These are phyloP conservation scores for Boletus rubescentipes DNA, from an alignment of 768 basidiomycete genomes.

Conservation along the genomic window DNA sequence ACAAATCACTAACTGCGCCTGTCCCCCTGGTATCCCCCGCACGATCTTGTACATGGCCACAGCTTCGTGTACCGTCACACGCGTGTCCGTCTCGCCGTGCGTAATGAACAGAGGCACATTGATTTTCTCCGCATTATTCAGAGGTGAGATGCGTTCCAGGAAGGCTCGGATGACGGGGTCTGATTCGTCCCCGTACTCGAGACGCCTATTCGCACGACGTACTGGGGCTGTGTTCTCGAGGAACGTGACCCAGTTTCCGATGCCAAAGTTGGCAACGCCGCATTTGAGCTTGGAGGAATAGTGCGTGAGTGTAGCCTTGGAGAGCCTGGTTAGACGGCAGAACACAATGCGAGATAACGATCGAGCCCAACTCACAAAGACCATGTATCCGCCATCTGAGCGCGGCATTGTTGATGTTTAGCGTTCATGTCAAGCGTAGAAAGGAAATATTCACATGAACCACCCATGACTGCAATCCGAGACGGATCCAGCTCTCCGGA, in stretches of 20 bases:
- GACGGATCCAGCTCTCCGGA: constrained; percentile 33
- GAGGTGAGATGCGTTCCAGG: constrained; percentile 39
- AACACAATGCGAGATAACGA: background rate
- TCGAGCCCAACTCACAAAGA: constrained; percentile 29
- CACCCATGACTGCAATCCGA: constrained; percentile 43
- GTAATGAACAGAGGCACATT: constrained; percentile 38
- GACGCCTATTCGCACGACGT: constrained; percentile 36
- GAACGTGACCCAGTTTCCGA: constrained; percentile 41
- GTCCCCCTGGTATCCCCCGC: constrained; percentile 19
- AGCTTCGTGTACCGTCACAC: constrained; percentile 41
- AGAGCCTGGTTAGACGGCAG: background rate
- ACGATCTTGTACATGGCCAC: constrained; percentile 38
- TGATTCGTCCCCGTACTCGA: constrained; percentile 43
- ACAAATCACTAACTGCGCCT: constrained; percentile 39
- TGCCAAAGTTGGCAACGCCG: constrained; percentile 42
- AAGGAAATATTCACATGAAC: constrained; percentile 34
- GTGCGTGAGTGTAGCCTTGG: constrained; percentile 41
- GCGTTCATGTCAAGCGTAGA: background rate
- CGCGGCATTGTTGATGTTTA: background rate
- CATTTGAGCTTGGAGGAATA: constrained; percentile 42
- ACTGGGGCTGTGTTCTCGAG: constrained; percentile 41
- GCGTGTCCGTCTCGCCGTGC: constrained; percentile 42
- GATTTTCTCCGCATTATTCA: constrained; percentile 39
- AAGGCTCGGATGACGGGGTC: constrained; percentile 38
- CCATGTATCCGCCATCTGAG: constrained; percentile 42